Evolutionary conservation across 1,139 yeast species (phyloP).

Genomic region (Diutina pseudorugosa): DNA sequence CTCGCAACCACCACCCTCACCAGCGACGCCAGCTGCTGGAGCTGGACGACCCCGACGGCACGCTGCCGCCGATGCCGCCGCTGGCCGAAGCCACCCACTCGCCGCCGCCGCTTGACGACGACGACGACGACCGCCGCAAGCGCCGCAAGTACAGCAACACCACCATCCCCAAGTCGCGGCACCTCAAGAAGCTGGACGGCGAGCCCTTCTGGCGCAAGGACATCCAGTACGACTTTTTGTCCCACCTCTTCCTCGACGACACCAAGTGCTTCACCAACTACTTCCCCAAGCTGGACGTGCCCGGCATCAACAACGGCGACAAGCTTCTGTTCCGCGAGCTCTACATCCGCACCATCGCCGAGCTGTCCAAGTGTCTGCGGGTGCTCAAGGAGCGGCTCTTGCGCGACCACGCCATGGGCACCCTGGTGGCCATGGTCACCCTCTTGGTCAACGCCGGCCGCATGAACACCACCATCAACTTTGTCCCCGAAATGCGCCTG

Average conservation of each 20-base stretch:
- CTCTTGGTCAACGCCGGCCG: constrained; percentile 84
- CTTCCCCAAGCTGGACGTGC: constrained; percentile 24
- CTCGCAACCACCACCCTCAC: not conserved
- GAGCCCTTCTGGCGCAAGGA: constrained; percentile 86
- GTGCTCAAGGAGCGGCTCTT: constrained; percentile 68
- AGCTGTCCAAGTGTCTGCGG: constrained; percentile 74
- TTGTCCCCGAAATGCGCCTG: constrained; percentile 94
- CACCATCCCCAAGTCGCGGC: constrained; percentile 14
- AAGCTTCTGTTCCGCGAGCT: constrained; percentile 73
- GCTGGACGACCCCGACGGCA: not conserved
- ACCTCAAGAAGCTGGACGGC: constrained; percentile 81
- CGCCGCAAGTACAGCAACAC: not conserved
- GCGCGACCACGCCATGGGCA: constrained; percentile 48
- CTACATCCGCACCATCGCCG: constrained; percentile 71
- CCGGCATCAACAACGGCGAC: constrained; percentile 27
- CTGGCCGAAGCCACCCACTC: not conserved
- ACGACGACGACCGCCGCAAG: not conserved
- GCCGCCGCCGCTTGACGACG: not conserved
- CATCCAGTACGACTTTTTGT: constrained; percentile 73
- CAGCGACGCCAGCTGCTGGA: not conserved
- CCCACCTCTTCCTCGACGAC: constrained; percentile 50
- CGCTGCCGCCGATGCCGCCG: not conserved
- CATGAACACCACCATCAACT: constrained; percentile 89
- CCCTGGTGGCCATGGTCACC: constrained; percentile 73
- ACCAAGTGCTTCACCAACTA: constrained; percentile 58